Percentiles rank a stretch among this genome's conserved stretches.
These are phyloP conservation scores for Sordaria brevicollis DNA, from an alignment of 495 filamentous ascomycete species.

Conservation along the genomic window DNA sequence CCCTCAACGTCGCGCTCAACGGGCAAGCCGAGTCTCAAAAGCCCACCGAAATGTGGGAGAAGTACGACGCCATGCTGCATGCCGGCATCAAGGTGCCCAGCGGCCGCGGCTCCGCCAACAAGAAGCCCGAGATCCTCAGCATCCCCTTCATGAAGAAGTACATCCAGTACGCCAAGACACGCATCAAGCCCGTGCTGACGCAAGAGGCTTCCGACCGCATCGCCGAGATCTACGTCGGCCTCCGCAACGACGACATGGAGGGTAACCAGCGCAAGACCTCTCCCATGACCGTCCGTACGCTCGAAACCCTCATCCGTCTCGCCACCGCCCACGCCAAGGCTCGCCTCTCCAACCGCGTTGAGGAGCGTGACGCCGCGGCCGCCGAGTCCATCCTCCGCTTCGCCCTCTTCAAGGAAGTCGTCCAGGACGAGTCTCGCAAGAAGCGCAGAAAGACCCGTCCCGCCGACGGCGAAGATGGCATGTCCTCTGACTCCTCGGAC, in stretches of 20 bases:
- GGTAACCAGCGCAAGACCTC: constrained; percentile 87
- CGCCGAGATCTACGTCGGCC: constrained; percentile 80
- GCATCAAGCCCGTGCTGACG: constrained; percentile 84
- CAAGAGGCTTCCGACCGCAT: constrained; percentile 91
- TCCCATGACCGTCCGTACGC: constrained; percentile 92
- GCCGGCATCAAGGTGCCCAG: constrained; percentile 72
- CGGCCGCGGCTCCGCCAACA: constrained; percentile 53
- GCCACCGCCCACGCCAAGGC: constrained; percentile 95
- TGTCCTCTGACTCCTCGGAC: constrained; percentile 13
- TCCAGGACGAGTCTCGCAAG: constrained; percentile 79
- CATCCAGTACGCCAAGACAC: constrained; percentile 92
- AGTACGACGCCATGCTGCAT: constrained; percentile 93
- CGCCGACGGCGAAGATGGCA: constrained; percentile 22
- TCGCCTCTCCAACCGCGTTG: constrained; percentile 82
- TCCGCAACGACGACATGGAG: constrained; percentile 93
- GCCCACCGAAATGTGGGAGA: constrained; percentile 88
- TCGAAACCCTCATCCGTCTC: constrained; percentile 95
- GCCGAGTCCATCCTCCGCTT: constrained; percentile 89
- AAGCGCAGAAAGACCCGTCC: constrained; percentile 47
- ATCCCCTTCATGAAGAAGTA: constrained; percentile 99
- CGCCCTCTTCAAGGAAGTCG: constrained; percentile 94
- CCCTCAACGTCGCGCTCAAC: constrained; percentile 80
- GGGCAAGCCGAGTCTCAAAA: constrained; percentile 56
- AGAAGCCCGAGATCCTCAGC: constrained; percentile 82
- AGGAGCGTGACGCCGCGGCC: constrained; percentile 78